These are phyloP conservation scores for Solanum gandarillasii DNA, from an alignment of 257 asterid genomes.

Conservation along the genomic window DNA sequence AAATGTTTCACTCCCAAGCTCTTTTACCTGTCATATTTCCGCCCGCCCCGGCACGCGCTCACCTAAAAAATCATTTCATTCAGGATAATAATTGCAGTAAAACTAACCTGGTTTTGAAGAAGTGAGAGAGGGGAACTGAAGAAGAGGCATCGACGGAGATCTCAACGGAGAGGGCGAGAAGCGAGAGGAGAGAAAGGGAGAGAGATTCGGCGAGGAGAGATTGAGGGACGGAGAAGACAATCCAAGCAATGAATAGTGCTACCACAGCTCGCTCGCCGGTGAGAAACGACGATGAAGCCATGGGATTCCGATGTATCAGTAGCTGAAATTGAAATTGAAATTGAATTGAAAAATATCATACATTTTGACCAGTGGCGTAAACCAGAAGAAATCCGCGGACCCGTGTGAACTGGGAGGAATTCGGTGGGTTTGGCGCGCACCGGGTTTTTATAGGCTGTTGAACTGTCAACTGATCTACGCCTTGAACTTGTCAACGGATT, in stretches of 20 bases:
- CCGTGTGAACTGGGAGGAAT: background rate
- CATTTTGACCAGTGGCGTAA: background rate
- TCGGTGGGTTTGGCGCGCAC: constrained; percentile 15
- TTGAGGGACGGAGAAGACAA: constrained; percentile 40
- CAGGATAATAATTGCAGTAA: background rate
- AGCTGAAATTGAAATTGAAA: background rate
- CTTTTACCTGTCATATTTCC: background rate
- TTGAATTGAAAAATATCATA: background rate
- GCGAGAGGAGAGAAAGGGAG: constrained; percentile 41
- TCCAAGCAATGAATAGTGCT: constrained; percentile 37
- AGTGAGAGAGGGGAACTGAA: constrained; percentile 34
- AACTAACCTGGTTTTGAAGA: constrained; percentile 55
- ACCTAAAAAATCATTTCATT: background rate
- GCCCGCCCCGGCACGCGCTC: background rate
- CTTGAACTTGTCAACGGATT: background rate
- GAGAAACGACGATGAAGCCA: constrained; percentile 33
- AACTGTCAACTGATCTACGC: background rate
- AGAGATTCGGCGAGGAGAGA: constrained; percentile 49
- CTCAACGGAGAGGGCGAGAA: constrained; percentile 71
- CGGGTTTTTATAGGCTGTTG: background rate
- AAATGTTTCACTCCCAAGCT: background rate
- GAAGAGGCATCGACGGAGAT: constrained; percentile 48
- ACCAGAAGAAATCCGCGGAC: background rate
- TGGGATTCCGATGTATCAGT: background rate
- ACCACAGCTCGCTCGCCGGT: constrained; percentile 96